Evolutionary conservation across 306 rosid species (phyloP).

Genomic region (Corylus avellana): DNA sequence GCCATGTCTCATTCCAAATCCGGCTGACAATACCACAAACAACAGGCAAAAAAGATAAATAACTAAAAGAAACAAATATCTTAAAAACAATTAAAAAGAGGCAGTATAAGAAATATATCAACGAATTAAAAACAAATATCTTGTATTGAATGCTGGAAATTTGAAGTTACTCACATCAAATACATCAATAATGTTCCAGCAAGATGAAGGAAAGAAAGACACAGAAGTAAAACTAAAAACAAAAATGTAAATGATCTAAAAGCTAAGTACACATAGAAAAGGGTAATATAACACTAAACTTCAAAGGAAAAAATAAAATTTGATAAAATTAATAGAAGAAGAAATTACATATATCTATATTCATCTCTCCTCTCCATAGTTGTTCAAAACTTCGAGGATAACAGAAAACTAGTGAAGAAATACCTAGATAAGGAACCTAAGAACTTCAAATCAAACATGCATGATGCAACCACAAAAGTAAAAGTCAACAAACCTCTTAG

Average conservation of each 20-base stretch:
- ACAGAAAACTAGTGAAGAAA: conserved; percentile 1
- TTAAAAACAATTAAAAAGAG: conserved; percentile 8
- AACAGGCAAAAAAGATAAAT: conserved; percentile 10
- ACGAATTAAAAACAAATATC: too few relatives aligned
- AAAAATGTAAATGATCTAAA: background rate
- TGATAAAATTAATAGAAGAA: background rate
- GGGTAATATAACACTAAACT: background rate
- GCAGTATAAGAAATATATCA: background rate
- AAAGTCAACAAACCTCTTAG: conserved; percentile 67
- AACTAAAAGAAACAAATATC: conserved; percentile 19
- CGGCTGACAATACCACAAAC: conserved; percentile 63
- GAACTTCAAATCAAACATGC: conserved; percentile 8
- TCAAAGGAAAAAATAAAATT: background rate
- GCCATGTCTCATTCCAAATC: conserved; percentile 99
- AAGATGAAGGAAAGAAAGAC: background rate
- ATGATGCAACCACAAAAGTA: conserved; percentile 5
- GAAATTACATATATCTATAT: background rate
- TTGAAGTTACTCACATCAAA: background rate
- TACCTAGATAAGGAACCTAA: conserved; percentile 6
- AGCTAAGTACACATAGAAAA: background rate
- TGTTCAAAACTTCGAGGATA: background rate
- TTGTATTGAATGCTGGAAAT: background rate
- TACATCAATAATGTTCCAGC: background rate
- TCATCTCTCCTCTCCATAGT: background rate
- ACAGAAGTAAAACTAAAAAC: background rate